Evolutionary conservation across 768 basidiomycete species (phyloP), one percentile per base, ranked within the genome.

Genomic region (Hirschioporus abietinus): DNA sequence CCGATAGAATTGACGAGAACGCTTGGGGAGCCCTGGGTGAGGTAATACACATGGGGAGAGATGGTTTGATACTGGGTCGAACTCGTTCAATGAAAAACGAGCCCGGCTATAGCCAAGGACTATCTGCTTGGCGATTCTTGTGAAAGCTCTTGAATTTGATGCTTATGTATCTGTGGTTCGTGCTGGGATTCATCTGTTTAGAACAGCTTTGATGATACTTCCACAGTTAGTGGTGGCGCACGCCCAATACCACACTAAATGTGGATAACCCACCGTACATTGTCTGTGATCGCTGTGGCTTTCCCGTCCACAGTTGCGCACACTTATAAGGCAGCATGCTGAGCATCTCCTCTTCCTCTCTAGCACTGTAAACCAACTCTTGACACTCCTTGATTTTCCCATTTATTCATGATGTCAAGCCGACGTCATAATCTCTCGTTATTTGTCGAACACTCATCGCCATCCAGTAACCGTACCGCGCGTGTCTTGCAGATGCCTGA

Each of bases 31-130:
- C 60, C 15, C 23, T 61, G 23, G 30, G 60, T 15, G 23, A 61
- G 12, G 60, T 61, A 17, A 61, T 61, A 9, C 60, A 34, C 60
- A 61, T 61, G 60, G 60, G 60, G 60, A 61, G 60, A 24, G 60
- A 61, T 34, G 60, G 58, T 59, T 9, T 59, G 20, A 7, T 59
- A n/a, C 9, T 59, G 7, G 60, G 60, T 34, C 12, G 60, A 34
- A 26, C 24, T 18, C 58, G 26, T 52, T 52, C 42, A 52, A 52
- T 20, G 20, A 20, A 20, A 52, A 10, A 52, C 42, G 42, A 52
- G 42, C 42, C 42, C 20, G 42, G 1, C 12, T 15, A 52, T 52
- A 52, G 20, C 4, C 20, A 52, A 7, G 42, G 42, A 20, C 12
- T 52, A 52, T 5, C 12, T 12, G 6, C 6, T 15, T 52, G 4